Evolutionary conservation across 1,284 basidiomycete genomes (phyloP).

Genomic region (Boletus semigastroideus): DNA sequence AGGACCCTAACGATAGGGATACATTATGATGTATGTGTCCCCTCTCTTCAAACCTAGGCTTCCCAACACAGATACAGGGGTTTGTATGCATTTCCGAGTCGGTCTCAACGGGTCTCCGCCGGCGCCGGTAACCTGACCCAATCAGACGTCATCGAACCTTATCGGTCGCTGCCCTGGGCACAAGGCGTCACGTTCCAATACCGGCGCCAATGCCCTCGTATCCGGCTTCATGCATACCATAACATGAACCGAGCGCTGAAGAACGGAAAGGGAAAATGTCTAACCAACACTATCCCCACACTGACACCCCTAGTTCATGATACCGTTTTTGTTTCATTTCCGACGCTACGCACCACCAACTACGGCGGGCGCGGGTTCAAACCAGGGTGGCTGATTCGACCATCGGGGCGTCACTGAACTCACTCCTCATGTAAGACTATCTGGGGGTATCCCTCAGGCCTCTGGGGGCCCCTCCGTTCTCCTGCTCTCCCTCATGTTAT

Average conservation of each 20-base stretch:
- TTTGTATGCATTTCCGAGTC: not conserved
- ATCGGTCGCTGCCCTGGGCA: conserved; percentile 3
- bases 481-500: not conserved
- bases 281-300: not conserved
- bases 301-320: conserved; percentile 1
- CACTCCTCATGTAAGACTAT: conserved; percentile 8
- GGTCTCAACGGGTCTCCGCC: not conserved
- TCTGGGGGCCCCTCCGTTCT: conserved; percentile 13
- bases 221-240: not conserved
- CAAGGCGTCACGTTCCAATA: not conserved
- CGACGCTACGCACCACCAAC: conserved; percentile 9
- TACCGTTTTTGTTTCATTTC: conserved; percentile 23
- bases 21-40: not conserved
- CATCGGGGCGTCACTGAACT: not conserved
- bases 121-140: not conserved
- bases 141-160: not conserved
- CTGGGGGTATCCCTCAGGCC: conserved; percentile 12
- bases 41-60: conserved; percentile 5
- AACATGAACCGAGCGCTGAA: not conserved
- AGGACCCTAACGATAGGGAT: not conserved
- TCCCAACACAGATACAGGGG: not conserved
- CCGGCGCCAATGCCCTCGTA: not conserved
- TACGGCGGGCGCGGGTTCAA: conserved; percentile 4
- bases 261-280: not conserved
- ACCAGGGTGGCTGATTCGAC: not conserved